Conservation (phyloP, 305 asterid genomes). For the Rubia occidens region DNA sequence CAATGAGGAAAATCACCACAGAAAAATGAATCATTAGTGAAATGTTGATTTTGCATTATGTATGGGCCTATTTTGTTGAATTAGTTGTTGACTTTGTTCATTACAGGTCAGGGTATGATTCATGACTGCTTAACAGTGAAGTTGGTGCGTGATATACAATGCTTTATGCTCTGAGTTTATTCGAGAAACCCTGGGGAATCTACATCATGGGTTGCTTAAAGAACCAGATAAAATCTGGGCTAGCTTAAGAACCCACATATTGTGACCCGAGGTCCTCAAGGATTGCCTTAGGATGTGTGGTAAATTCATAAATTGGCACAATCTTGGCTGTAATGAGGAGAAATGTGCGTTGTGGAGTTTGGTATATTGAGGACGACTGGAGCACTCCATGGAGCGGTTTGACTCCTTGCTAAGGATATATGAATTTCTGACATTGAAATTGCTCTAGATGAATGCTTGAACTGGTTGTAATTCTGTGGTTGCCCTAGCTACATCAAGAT, state of each 20-base stretch:
- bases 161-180: slow-evolving; percentile 19
- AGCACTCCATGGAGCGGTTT: slow-evolving; percentile 32
- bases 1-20: background rate
- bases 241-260: slow-evolving; percentile 33
- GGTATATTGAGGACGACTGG: slow-evolving; percentile 69
- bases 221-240: slow-evolving; percentile 36
- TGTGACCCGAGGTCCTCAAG: slow-evolving; percentile 44
- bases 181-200: slow-evolving; percentile 26
- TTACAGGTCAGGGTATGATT: slow-evolving; percentile 25
- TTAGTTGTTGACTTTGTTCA: slow-evolving; percentile 10
- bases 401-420: too few relatives aligned
- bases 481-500: too few relatives aligned
- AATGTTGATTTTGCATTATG: background rate
- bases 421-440: too few relatives aligned
- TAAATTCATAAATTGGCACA: slow-evolving; percentile 90
- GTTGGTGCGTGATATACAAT: slow-evolving; percentile 25
- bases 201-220: slow-evolving; percentile 40
- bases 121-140: slow-evolving; percentile 17
- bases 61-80: background rate
- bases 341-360: slow-evolving; percentile 93
- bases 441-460: too few relatives aligned
- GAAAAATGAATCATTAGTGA: background rate
- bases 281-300: slow-evolving; percentile 73
- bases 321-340: slow-evolving; percentile 98
- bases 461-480: too few relatives aligned